Evolutionary conservation across 805 yeast species (phyloP).

Genomic region (Starmerella khaoyaiensis): DNA sequence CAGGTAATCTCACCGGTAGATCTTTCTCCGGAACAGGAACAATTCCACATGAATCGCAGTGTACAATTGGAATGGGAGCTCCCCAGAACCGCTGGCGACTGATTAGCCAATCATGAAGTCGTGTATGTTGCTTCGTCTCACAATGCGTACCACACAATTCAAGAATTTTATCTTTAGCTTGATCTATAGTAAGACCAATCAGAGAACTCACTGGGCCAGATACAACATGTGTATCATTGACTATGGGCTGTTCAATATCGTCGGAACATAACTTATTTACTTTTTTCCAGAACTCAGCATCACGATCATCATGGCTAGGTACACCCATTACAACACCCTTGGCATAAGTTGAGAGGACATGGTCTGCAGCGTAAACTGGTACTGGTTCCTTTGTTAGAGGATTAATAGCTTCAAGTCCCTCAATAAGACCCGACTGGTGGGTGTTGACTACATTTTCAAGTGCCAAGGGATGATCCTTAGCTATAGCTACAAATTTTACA

Average conservation of each 20-base stretch:
- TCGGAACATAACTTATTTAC: conserved; percentile 2
- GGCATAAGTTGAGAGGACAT: conserved; percentile 73
- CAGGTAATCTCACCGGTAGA: conserved; percentile 73
- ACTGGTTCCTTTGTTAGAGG: conserved; percentile 44
- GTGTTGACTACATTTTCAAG: conserved; percentile 32
- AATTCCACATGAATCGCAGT: conserved; percentile 73
- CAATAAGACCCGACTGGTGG: conserved; percentile 36
- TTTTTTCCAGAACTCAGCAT: conserved; percentile 69
- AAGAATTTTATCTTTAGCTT: conserved; percentile 46
- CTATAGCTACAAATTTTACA: conserved; percentile 70
- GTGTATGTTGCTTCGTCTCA: conserved; percentile 43
- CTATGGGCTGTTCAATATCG: conserved; percentile 26
- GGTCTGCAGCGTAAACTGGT: conserved; percentile 84
- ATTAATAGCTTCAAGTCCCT: conserved; percentile 31
- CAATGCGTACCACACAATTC: conserved; percentile 33
- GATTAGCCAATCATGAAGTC: conserved; percentile 85
- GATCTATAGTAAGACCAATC: conserved; percentile 36
- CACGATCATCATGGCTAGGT: conserved; percentile 86
- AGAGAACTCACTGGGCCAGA: conserved; percentile 38
- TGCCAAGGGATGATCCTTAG: conserved; percentile 55
- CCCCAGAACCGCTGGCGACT: conserved; percentile 97
- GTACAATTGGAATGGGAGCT: conserved; percentile 90
- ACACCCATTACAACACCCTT: conserved; percentile 97
- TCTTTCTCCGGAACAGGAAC: conserved; percentile 86
- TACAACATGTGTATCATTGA: conserved; percentile 31